Evolutionary conservation across 1,284 basidiomycete species (phyloP), one percentile per base, ranked within the genome.

Genomic region (Pseudozyma sp.): DNA sequence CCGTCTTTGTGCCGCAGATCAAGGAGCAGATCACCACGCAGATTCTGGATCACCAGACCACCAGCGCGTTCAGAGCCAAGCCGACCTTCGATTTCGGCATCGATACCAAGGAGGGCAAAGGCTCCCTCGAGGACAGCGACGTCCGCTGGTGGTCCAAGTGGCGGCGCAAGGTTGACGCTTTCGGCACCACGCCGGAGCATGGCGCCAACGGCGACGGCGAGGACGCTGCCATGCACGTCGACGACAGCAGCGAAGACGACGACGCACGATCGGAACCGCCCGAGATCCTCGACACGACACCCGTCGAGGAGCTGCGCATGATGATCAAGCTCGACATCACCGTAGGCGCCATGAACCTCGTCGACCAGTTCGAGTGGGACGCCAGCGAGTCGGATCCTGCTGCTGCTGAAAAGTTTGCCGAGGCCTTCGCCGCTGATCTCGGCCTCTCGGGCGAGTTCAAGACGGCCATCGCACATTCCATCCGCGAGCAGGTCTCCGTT

Each of bases 311-410:
- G 82, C 89, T 97, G 88, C 88, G 96, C 59, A 92, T 97, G 75
- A 83, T 94, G 61, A 90, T 97, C 87, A 95, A 93, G 92, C 88
- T 99, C 68, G 97, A 99, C 85, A 94, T 99, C 85, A 94, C 94
- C 54, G 92, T 95, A 56, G 95, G 94, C 34, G 90, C 91, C 17
- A 90, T 95, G 86, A 95, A 97, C 84, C 88, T 99, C 31, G 91
- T 94, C 56, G 97, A 99, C 86, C 93, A 95, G 81, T 97, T 99
- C 82, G 97, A 99, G 84, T 99, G 97, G 97, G 96, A 99, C 85
- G 86, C 98, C 47, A 91, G 91, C 79, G 70, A 72, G 53, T 92
- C 91, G 73, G 87, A 88, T 37, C 87, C 88, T 50, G 90, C 92
- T 1, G 91, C 92, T 1, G 94, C 96, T 0, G 97, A 99, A 85